phyloP scores from a whole-genome alignment of 192 early-diverging fungal genomes.

The Mortierella claussenii region DNA sequence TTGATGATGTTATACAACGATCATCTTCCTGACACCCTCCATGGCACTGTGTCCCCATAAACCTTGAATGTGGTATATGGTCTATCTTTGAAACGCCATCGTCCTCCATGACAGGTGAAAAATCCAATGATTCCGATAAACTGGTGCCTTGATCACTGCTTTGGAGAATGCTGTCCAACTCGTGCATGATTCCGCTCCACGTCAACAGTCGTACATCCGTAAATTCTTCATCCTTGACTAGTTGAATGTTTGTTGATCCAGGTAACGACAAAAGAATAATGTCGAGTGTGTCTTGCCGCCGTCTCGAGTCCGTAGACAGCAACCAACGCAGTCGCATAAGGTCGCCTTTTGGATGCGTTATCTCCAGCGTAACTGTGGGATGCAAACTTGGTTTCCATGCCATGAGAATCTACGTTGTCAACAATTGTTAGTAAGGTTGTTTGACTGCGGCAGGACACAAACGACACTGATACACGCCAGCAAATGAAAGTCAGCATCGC shows the following conservation, averaged over 20 bases:
- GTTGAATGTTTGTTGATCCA: neutral
- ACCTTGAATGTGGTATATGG: neutral
- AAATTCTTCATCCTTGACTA: neutral
- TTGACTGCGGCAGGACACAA: neutral
- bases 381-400: constrained; percentile 19
- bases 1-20: constrained; percentile 1
- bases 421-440: constrained; percentile 14
- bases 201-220: neutral
- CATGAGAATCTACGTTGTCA: constrained; percentile 23
- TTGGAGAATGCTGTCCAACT: constrained; percentile 17
- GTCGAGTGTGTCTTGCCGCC: constrained; percentile 28
- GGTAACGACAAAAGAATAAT: constrained; percentile 22
- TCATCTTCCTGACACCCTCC: neutral
- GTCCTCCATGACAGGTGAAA: neutral
- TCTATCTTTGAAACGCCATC: neutral
- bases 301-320: constrained; percentile 2
- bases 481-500: too few relatives aligned
- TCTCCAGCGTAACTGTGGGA: constrained; percentile 15
- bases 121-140: constrained; percentile 1
- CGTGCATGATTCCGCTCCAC: constrained; percentile 27
- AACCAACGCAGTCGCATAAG: constrained; percentile 36
- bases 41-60: neutral
- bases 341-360: constrained; percentile 14
- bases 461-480: neutral
- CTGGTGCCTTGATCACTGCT: neutral